These are phyloP conservation scores for Saccharum spontaneum DNA, from an alignment of 176 grass and related monocot genomes.

Conservation along the genomic window DNA sequence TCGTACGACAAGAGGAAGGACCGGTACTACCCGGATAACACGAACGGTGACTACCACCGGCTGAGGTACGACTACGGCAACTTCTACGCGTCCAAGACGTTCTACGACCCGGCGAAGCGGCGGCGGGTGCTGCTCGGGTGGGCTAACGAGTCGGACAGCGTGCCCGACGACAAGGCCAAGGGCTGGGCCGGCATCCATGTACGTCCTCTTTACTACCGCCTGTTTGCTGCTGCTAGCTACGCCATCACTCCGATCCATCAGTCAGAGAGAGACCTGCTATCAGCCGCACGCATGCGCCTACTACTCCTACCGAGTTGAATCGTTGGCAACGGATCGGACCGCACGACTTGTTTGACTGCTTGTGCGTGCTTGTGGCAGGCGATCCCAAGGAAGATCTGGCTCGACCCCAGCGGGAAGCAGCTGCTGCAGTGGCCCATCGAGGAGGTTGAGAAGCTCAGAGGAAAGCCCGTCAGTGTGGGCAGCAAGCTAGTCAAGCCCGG, in stretches of 20 bases:
- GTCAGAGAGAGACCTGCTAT: neutral
- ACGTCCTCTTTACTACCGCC: neutral
- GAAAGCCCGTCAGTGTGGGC: neutral
- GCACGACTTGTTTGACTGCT: neutral
- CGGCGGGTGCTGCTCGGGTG: neutral
- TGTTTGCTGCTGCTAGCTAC: neutral
- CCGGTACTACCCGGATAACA: neutral
- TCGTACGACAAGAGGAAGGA: neutral
- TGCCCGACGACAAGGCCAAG: neutral
- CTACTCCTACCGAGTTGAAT: neutral
- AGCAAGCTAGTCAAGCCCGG: neutral
- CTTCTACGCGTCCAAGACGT: conserved; percentile 79
- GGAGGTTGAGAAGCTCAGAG: conserved; percentile 15
- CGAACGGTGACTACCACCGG: neutral
- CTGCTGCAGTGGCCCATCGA: conserved; percentile 23
- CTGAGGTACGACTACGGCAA: conserved; percentile 68
- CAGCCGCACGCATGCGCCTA: neutral
- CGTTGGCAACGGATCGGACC: neutral
- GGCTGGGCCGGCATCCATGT: conserved; percentile 21
- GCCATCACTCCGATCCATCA: neutral
- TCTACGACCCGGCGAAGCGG: conserved; percentile 26
- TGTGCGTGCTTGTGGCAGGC: neutral
- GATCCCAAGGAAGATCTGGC: conserved; percentile 18
- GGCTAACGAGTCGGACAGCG: conserved; percentile 23
- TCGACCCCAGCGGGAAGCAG: conserved; percentile 14